These are phyloP conservation scores for Vachellia collinsii DNA, from an alignment of 306 rosid species.

Conservation along the genomic window DNA sequence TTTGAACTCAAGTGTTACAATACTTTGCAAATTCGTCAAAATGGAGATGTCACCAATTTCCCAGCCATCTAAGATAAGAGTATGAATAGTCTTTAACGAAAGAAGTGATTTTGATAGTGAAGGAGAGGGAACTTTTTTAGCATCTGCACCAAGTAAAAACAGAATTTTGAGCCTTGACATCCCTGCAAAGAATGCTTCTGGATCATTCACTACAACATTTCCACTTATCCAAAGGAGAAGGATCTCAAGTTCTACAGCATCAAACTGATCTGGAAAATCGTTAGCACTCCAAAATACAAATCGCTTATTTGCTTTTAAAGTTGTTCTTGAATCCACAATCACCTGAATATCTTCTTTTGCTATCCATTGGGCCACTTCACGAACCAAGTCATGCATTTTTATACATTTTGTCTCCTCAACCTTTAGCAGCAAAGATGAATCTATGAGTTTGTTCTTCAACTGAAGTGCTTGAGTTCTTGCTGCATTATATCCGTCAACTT, in stretches of 20 bases:
- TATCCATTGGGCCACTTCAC: neutral
- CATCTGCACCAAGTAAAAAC: neutral
- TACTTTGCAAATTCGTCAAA: neutral
- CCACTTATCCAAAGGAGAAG: neutral
- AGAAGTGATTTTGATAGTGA: neutral
- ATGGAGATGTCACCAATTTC: neutral
- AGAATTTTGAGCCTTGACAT: neutral
- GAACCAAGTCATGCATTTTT: neutral
- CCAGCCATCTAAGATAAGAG: neutral
- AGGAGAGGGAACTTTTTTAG: neutral
- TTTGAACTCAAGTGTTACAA: neutral
- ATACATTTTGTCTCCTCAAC: neutral
- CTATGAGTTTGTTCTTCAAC: neutral
- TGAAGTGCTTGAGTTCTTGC: neutral
- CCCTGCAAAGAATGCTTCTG: neutral
- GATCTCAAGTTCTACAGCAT: slow-evolving; percentile 22
- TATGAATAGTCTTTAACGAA: neutral
- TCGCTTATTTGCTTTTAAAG: neutral
- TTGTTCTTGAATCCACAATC: neutral
- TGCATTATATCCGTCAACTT: neutral
- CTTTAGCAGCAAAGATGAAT: neutral
- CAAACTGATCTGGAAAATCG: neutral
- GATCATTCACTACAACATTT: neutral
- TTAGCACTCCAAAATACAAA: slow-evolving; percentile 5
- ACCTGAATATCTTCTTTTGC: neutral